Evolutionary conservation across 2,329 filamentous ascomycete species (phyloP), one percentile per base, ranked within the genome.

Genomic region (Dactylellina sp.): DNA sequence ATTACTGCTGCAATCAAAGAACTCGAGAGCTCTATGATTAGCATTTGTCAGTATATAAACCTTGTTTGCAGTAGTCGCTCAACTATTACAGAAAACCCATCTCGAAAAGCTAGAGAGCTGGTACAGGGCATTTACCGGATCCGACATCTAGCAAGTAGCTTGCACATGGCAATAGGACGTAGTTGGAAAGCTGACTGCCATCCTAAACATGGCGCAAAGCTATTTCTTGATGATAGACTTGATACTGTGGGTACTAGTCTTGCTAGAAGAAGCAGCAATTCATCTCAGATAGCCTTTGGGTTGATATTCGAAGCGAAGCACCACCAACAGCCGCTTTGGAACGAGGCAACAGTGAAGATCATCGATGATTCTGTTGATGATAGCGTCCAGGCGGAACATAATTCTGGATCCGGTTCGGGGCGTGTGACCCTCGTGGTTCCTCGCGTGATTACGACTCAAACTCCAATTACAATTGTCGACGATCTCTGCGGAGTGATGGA

Each of bases 161-260:
- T 72, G n/a, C 68, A 72, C 32, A 14, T 64, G 2, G 68, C 68
- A 11, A 65, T 72, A 6, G 50, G 68, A 16, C 53, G 40, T 6
- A 72, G 68, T 28, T 72, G 68, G 68, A 72, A 20, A n/a, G 49
- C 35, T 4, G 60, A 60, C 7, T 72, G 68, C 24, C 60, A 65
- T 20, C 24, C 46, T 1, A 59, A 63, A 4, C 68, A 72, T 22
- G 60, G 61, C 7, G 53, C 68, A 14, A 72, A 59, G 50, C 20
- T 72, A 20, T 72, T 65, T 44, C 68, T 72, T 9, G 68, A 72
- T 11, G 60, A 72, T 22, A 44, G 53, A 18, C 40, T 72, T 9
- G 47, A 47, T 16, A 32, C 40, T n/a, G n/a, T n/a, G n/a, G 35
- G 28, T 2, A 32, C 64, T 9, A 46, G 47, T 24, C 25, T 24